Base-by-base conservation (phyloP, 352 stramenopile species). In the Pythium biforme region DNA sequence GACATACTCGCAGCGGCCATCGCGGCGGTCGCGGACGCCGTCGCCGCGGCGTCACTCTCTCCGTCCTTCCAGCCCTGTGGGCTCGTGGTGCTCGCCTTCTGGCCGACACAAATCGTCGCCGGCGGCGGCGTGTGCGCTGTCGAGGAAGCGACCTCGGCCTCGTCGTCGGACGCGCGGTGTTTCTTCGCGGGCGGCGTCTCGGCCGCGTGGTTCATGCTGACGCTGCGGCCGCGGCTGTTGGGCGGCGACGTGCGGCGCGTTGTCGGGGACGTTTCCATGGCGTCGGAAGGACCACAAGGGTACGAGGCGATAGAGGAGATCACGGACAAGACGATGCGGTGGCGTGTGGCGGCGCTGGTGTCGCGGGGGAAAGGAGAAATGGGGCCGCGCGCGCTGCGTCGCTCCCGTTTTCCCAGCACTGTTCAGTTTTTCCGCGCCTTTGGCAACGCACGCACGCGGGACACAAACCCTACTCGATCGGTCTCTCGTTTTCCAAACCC, bases 131-230 rank as follows among this genome's bases (percentile, higher is more conserved):
- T 22, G 12, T 14, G 37, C 37, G 37, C 37, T 10, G 29, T 33
- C 29, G 9, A 4, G 29, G 29, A 4, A 4, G 11, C 25, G 19
- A 25, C 43, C 37, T 92, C 83, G 66, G 76, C 75, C 50, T 93
- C 79, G 58, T 93, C 83, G 65, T 91, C 81, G 4, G 84, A 91
- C 26, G 84, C 67, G 26, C 84, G 79, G 55, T 93, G 84, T 69
- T 93, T 93, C 70, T 93, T 93, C 57, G 67, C 76, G 8, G 84
- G 84, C 17, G 84, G 84, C 40, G 79, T 62, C 59, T 68, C 64
- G 7, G 47, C 39, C 26, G 55, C 62, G 53, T 76, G 83, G 50
- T 81, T 90, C 77, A 90, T 88, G 46, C 83, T 92, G 7, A 89
- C 72, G 37, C 81, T 90, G 12, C 83, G 79, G 49, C 89, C 75